phyloP scores from a whole-genome alignment of 352 stramenopile genomes.

The Aphanomyces invadans region DNA sequence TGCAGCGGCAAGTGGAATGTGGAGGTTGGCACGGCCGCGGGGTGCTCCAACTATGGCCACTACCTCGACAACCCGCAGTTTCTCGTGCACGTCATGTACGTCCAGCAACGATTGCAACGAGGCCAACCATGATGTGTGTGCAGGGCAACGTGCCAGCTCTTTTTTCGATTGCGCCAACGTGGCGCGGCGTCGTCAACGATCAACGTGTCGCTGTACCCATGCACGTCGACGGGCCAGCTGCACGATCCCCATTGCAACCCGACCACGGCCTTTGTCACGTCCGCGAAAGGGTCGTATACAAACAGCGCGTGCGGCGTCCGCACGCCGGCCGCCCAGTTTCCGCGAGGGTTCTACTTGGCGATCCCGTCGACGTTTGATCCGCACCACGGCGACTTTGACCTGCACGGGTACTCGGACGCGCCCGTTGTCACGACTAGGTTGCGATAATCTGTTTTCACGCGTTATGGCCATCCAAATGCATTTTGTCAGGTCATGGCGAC shows the following conservation, averaged over 20 bases:
- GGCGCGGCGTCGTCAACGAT: constrained; percentile 34
- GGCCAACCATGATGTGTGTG: too few species aligned
- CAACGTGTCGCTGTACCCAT: constrained; percentile 69
- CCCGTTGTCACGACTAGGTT: constrained; percentile 25
- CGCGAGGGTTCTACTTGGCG: constrained; percentile 56
- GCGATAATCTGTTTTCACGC: too few species aligned
- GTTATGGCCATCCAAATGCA: too few species aligned
- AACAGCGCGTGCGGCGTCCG: constrained; percentile 47
- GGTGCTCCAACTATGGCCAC: constrained; percentile 70
- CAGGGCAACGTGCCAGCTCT: constrained; percentile 27
- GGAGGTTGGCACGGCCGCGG: constrained; percentile 46
- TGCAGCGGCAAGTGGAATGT: constrained; percentile 46
- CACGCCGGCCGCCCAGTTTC: constrained; percentile 33
- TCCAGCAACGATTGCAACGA: constrained; percentile 34
- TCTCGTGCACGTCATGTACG: constrained; percentile 40
- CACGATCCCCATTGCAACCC: constrained; percentile 50
- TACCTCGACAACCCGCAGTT: constrained; percentile 80
- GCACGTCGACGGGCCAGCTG: constrained; percentile 44
- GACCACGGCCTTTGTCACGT: constrained; percentile 47
- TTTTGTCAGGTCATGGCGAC: too few species aligned
- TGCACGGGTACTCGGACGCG: constrained; percentile 46
- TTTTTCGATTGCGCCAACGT: constrained; percentile 35
- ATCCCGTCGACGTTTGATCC: constrained; percentile 75
- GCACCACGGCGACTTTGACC: constrained; percentile 42
- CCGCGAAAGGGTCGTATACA: constrained; percentile 47